Evolutionary conservation across 148 eudicot species (phyloP).

Genomic region (Rhododendron molle): DNA sequence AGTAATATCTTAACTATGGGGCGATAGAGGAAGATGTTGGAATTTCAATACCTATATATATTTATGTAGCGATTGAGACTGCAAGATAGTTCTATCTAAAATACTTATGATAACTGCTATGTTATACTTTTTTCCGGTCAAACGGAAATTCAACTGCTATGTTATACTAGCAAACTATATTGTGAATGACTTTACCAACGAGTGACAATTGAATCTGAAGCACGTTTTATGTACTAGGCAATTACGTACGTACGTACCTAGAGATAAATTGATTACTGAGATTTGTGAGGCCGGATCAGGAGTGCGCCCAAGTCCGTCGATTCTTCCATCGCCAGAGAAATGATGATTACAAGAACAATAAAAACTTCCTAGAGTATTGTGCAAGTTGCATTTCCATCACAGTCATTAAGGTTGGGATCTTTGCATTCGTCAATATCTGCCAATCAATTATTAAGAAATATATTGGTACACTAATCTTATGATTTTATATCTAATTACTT

Average conservation of each 20-base stretch:
- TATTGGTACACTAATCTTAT: background rate
- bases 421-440: slow-evolving; percentile 21
- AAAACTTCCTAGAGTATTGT: slow-evolving; percentile 2
- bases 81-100: too few species aligned
- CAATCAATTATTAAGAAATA: background rate
- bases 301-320: slow-evolving; percentile 12
- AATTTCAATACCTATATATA: too few species aligned
- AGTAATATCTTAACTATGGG: too few species aligned
- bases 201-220: background rate
- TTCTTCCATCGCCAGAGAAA: slow-evolving; percentile 21
- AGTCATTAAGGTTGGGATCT: slow-evolving; percentile 6
- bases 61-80: too few species aligned
- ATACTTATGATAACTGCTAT: too few species aligned
- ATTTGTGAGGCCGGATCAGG: background rate
- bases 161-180: too few species aligned
- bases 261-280: slow-evolving; percentile 10
- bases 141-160: too few species aligned
- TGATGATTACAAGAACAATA: slow-evolving; percentile 11
- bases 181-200: too few species aligned
- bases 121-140: too few species aligned
- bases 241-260: slow-evolving; percentile 11
- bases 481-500: background rate
- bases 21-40: too few species aligned
- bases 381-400: background rate
- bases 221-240: background rate